These are phyloP conservation scores for Martensiomyces pterosporus DNA, from an alignment of 192 early-diverging fungal genomes.

Conservation along the genomic window DNA sequence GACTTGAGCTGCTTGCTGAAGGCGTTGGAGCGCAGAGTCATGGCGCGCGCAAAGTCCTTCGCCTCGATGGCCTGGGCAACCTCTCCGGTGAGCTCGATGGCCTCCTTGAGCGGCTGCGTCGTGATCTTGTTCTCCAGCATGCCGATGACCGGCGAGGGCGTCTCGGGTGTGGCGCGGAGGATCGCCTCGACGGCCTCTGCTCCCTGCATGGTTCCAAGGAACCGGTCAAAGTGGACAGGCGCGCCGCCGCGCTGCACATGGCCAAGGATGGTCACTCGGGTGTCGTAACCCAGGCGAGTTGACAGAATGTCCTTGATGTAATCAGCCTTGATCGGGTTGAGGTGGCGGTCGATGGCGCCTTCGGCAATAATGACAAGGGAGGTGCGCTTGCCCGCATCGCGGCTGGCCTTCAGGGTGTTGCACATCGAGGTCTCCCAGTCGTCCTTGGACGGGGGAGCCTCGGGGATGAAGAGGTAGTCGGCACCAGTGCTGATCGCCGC, in stretches of 20 bases:
- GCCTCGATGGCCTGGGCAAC: constrained; percentile 77
- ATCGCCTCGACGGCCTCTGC: constrained; percentile 93
- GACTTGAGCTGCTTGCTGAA: constrained; percentile 66
- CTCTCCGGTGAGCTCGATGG: constrained; percentile 83
- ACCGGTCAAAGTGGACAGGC: constrained; percentile 87
- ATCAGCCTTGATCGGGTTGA: constrained; percentile 85
- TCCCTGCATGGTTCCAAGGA: constrained; percentile 90
- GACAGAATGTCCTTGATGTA: constrained; percentile 79
- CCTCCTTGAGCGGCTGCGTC: constrained; percentile 83
- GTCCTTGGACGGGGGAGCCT: constrained; percentile 79
- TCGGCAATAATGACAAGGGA: constrained; percentile 95
- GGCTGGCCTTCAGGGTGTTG: constrained; percentile 66
- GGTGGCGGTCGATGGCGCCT: constrained; percentile 86
- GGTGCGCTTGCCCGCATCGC: constrained; percentile 80
- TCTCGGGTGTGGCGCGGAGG: constrained; percentile 72
- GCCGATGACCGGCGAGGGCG: constrained; percentile 91
- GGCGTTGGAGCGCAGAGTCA: constrained; percentile 81
- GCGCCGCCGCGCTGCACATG: constrained; percentile 94
- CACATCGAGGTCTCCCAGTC: constrained; percentile 92
- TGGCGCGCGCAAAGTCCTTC: constrained; percentile 86
- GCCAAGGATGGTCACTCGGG: constrained; percentile 89
- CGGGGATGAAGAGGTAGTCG: constrained; percentile 95
- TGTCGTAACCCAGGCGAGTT: constrained; percentile 78
- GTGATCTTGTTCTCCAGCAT: constrained; percentile 87
- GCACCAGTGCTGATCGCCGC: constrained; percentile 85